phyloP scores from a whole-genome alignment of 73 alveolate species.

The Uronychia binucleata region DNA sequence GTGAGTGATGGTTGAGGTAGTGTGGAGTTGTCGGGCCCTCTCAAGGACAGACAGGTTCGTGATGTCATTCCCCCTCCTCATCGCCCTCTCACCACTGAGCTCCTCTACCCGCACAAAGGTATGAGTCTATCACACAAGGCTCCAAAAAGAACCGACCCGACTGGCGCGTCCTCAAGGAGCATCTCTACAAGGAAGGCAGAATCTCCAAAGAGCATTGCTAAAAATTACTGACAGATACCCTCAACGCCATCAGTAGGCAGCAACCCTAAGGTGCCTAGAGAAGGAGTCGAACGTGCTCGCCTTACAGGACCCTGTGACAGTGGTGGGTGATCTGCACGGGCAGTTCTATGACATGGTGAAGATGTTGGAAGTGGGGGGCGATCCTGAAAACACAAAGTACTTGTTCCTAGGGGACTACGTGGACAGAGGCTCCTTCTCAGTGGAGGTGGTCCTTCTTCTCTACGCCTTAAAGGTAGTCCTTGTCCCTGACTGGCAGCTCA shows the following conservation, averaged over 20 bases:
- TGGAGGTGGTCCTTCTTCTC: conserved; percentile 83
- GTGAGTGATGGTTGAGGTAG: no score
- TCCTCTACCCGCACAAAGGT: conserved; percentile 21
- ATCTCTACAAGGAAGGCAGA: not conserved
- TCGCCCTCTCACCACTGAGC: conserved; percentile 45
- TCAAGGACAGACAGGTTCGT: conserved; percentile 34
- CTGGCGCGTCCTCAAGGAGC: not conserved
- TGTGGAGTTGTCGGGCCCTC: conserved; percentile 68
- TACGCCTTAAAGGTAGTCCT: conserved; percentile 80
- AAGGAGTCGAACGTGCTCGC: conserved; percentile 92
- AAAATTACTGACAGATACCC: not conserved
- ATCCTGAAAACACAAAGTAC: conserved; percentile 89
- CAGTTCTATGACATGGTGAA: conserved; percentile 90
- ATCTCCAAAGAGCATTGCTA: not conserved
- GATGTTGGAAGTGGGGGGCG: conserved; percentile 93
- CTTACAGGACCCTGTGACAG: conserved; percentile 87
- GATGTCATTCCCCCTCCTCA: conserved; percentile 47
- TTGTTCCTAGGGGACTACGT: conserved; percentile 94
- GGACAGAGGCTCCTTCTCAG: conserved; percentile 96
- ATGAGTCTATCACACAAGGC: not conserved
- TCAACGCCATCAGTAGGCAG: conserved; percentile 2
- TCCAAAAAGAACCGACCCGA: conserved; percentile 11
- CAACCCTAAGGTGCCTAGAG: conserved; percentile 8
- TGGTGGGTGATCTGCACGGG: conserved; percentile 97
- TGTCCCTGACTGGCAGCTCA: conserved; percentile 81